A percentile compares a stretch with the other conserved stretches of the same genome.
These are phyloP conservation scores for Panaeolus papilionaceus DNA, from an alignment of 768 basidiomycete genomes.

Conservation along the genomic window DNA sequence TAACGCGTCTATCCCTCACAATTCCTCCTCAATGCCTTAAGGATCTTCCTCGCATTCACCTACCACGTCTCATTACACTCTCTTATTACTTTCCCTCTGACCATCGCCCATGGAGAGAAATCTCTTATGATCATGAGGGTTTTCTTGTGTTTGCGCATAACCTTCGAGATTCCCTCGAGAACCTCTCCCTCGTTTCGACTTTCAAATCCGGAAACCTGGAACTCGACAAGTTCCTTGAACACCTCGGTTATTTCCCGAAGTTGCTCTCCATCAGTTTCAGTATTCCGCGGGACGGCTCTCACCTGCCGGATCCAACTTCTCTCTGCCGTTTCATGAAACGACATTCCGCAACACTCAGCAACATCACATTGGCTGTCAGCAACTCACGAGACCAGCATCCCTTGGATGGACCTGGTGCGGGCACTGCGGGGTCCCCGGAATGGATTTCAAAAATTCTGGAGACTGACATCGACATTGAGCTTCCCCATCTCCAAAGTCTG, in stretches of 20 bases:
- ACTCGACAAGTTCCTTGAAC: constrained; percentile 42
- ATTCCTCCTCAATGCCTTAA: constrained; percentile 44
- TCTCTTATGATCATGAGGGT: constrained; percentile 43
- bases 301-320: constrained; percentile 39
- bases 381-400: background rate
- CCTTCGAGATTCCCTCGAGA: constrained; percentile 42
- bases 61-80: constrained; percentile 43
- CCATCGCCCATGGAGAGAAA: constrained; percentile 32
- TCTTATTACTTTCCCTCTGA: constrained; percentile 43
- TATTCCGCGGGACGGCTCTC: constrained; percentile 51
- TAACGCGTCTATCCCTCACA: constrained; percentile 43
- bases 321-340: constrained; percentile 43
- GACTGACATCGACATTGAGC: background rate
- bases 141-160: constrained; percentile 54
- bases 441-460: background rate
- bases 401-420: background rate
- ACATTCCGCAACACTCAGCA: constrained; percentile 40
- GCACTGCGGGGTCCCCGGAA: background rate
- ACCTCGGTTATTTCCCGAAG: constrained; percentile 45
- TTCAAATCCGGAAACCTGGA: constrained; percentile 44
- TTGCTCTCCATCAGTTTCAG: constrained; percentile 45
- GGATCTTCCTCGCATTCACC: constrained; percentile 37
- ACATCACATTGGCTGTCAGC: background rate
- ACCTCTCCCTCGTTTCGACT: constrained; percentile 43
- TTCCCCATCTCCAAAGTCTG: constrained; percentile 1